phyloP scores from a whole-genome alignment of 192 early-diverging fungal genomes.

The Rhizophagus prolifer region DNA sequence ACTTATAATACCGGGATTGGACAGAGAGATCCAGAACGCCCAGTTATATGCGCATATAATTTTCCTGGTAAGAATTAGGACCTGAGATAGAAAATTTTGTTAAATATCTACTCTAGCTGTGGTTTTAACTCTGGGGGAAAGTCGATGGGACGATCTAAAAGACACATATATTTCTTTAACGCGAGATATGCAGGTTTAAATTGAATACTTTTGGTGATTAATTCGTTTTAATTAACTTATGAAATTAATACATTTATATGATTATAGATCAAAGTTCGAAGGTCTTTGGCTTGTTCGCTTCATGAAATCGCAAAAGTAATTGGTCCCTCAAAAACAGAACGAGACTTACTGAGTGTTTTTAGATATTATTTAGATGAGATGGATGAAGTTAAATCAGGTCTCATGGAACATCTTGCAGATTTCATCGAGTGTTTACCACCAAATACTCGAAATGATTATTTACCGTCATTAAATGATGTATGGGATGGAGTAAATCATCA shows the following conservation, averaged over 20 bases:
- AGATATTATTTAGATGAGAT: constrained; percentile 51
- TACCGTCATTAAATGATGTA: constrained; percentile 64
- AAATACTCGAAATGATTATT: constrained; percentile 59
- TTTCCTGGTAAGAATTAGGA: constrained; percentile 44
- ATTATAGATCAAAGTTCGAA: constrained; percentile 53
- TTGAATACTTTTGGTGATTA: background rate
- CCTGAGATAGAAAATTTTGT: background rate
- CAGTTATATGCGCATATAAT: constrained; percentile 57
- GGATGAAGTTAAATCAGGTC: constrained; percentile 71
- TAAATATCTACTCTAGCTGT: constrained; percentile 41
- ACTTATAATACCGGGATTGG: constrained; percentile 5
- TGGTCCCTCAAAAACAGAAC: constrained; percentile 53
- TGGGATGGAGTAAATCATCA: constrained; percentile 63
- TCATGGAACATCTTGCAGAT: constrained; percentile 64
- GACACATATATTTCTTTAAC: constrained; percentile 45
- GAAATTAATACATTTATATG: constrained; percentile 32
- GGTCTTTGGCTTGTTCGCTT: constrained; percentile 59
- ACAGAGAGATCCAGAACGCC: constrained; percentile 54
- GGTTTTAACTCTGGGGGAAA: constrained; percentile 53
- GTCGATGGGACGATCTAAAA: constrained; percentile 59
- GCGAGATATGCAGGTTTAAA: constrained; percentile 35
- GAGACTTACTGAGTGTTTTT: constrained; percentile 54
- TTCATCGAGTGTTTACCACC: constrained; percentile 63
- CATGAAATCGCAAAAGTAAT: constrained; percentile 59
- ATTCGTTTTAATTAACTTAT: constrained; percentile 21